These are phyloP conservation scores for Melampsora americana DNA, from an alignment of 1,284 basidiomycete genomes.

Conservation along the genomic window DNA sequence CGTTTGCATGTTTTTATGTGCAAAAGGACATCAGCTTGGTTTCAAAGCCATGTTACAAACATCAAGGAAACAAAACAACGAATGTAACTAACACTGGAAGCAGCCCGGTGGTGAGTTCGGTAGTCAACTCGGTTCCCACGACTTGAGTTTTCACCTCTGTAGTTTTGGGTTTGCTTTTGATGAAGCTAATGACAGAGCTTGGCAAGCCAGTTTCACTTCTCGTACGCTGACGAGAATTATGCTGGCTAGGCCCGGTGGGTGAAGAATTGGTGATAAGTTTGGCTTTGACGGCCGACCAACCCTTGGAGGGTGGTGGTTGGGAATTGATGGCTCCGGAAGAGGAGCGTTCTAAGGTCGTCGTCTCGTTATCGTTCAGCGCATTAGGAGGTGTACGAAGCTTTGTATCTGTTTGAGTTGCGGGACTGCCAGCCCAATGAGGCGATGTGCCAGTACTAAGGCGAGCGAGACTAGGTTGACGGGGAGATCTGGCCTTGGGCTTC, in stretches of 20 bases:
- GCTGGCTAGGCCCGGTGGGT: not conserved
- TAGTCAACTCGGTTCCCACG: not conserved
- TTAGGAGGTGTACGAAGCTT: too few relatives aligned
- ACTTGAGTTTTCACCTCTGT: not conserved
- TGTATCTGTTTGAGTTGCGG: not conserved
- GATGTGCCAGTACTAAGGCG: not conserved
- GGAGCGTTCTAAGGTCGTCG: not conserved
- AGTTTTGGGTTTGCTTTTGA: not conserved
- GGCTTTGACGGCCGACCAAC: constrained; percentile 28
- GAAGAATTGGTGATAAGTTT: constrained; percentile 24
- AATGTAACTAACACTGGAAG: not conserved
- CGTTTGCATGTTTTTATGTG: not conserved
- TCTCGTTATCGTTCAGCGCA: not conserved
- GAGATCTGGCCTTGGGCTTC: not conserved
- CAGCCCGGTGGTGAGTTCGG: constrained; percentile 4
- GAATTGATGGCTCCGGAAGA: not conserved
- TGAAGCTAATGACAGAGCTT: not conserved
- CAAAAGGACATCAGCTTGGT: not conserved
- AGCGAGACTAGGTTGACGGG: not conserved
- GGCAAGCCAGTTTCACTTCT: not conserved
- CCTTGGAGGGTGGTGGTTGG: constrained; percentile 9
- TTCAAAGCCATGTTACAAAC: not conserved
- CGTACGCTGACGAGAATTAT: not conserved
- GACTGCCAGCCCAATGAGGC: not conserved
- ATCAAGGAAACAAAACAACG: not conserved